Evolutionary conservation across 345 rosid genomes (phyloP).

Genomic region (Litchi chinensis): DNA sequence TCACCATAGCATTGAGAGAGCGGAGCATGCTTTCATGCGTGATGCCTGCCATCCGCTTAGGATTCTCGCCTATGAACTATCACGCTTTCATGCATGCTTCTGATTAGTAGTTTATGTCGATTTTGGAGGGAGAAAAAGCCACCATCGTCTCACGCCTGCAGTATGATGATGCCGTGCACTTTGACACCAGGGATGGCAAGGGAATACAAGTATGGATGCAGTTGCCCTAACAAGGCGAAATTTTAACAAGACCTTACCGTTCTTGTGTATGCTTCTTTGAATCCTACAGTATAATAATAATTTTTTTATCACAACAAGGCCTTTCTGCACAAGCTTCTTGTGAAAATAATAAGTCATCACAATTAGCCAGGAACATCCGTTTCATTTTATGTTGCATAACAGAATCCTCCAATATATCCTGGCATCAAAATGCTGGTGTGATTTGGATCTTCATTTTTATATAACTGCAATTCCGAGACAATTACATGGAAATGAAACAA

Average conservation of each 20-base stretch:
- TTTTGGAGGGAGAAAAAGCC: slow-evolving; percentile 40
- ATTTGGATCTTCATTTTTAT: no score
- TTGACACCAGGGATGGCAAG: slow-evolving; percentile 21
- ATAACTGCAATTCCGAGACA: no score
- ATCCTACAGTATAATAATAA: slow-evolving; percentile 15
- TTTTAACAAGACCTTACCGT: slow-evolving; percentile 22
- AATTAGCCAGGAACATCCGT: no score
- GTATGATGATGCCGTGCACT: slow-evolving; percentile 10
- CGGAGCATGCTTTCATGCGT: no score
- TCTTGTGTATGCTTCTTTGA: slow-evolving; percentile 6
- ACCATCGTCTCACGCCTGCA: neutral
- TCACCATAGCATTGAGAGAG: no score
- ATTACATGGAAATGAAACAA: no score
- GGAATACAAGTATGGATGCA: slow-evolving; percentile 39
- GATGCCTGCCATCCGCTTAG: no score
- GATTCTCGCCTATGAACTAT: no score
- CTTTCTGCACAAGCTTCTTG: neutral
- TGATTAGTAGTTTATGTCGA: slow-evolving; percentile 32
- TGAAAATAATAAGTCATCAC: no score
- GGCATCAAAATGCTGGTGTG: no score
- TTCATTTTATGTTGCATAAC: no score
- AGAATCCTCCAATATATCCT: no score
- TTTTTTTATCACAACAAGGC: neutral
- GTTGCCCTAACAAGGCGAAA: slow-evolving; percentile 18
- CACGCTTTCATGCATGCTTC: neutral